These are phyloP conservation scores for Fistulifera pelliculosa DNA, from an alignment of 108 stramenopile genomes.

Conservation along the genomic window DNA sequence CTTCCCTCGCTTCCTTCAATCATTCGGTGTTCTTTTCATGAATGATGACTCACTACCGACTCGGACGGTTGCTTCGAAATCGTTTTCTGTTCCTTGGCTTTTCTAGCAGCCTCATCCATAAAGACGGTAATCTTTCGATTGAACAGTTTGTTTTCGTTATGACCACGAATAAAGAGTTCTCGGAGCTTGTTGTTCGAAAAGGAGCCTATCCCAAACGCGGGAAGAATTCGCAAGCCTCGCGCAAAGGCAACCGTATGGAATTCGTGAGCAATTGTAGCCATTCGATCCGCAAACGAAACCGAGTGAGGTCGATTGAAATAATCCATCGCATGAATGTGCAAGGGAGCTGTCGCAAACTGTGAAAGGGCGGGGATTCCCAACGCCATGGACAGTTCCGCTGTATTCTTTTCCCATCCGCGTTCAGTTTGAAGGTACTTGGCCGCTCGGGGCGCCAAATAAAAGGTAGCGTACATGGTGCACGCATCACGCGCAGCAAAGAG, in stretches of 20 bases:
- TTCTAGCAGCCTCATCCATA: no score
- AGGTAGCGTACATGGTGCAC: constrained; percentile 27
- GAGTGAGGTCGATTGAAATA: constrained; percentile 7
- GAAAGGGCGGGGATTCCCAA: constrained; percentile 20
- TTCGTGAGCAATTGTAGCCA: constrained; percentile 12
- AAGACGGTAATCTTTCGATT: neutral
- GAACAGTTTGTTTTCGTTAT: constrained; percentile 9
- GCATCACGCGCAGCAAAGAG: constrained; percentile 23
- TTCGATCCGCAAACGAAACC: constrained; percentile 6
- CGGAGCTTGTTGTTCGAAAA: constrained; percentile 35
- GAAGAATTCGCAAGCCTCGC: constrained; percentile 29
- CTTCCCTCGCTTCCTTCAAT: no score
- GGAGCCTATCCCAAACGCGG: constrained; percentile 41
- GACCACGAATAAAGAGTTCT: constrained; percentile 23
- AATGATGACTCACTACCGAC: no score
- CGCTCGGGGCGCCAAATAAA: constrained; percentile 20
- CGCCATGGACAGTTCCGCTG: constrained; percentile 19
- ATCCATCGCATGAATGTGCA: constrained; percentile 32
- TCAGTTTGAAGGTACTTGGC: constrained; percentile 12
- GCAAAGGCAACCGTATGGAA: constrained; percentile 22
- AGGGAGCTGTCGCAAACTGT: constrained; percentile 21
- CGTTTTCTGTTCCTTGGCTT: no score
- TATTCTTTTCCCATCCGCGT: constrained; percentile 7
- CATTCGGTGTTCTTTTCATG: no score
- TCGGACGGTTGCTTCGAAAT: no score